Evolutionary conservation across 2,329 filamentous ascomycete species (phyloP).

Genomic region (Aspergillus neotritici): DNA sequence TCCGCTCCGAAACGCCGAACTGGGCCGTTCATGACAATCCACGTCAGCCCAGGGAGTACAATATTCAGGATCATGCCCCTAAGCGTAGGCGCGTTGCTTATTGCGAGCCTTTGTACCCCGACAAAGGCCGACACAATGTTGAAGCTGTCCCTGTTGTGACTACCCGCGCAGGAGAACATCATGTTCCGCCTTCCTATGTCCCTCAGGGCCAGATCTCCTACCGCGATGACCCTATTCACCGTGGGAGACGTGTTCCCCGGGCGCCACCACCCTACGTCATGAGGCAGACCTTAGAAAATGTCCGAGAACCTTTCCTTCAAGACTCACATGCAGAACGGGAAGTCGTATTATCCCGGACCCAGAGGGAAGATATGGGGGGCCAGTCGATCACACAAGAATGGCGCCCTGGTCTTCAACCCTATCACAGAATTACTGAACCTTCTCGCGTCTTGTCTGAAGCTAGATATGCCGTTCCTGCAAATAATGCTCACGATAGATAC

Average conservation of each 20-base stretch:
- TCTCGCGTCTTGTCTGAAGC: slow-evolving; percentile 11
- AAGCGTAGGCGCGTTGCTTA: slow-evolving; percentile 33
- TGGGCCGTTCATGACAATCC: slow-evolving; percentile 17
- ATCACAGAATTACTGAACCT: slow-evolving; percentile 8
- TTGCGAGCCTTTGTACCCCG: slow-evolving; percentile 15
- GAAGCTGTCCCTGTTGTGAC: slow-evolving; percentile 9
- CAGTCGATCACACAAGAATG: slow-evolving; percentile 12
- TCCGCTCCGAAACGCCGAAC: slow-evolving; percentile 28
- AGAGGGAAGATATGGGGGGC: slow-evolving; percentile 12
- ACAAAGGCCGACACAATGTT: slow-evolving; percentile 10
- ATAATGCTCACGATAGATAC: slow-evolving; percentile 17
- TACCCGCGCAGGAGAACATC: slow-evolving; percentile 12
- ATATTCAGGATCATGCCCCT: slow-evolving; percentile 20
- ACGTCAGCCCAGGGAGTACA: slow-evolving; percentile 17
- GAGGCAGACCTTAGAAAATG: slow-evolving; percentile 13
- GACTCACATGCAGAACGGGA: slow-evolving; percentile 14
- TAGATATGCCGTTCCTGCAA: slow-evolving; percentile 13
- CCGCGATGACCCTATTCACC: slow-evolving; percentile 16
- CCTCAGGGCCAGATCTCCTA: slow-evolving; percentile 9
- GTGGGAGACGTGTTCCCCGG: slow-evolving; percentile 20
- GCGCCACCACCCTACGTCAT: slow-evolving; percentile 14
- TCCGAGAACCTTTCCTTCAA: slow-evolving; percentile 11
- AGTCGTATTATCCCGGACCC: slow-evolving; percentile 14
- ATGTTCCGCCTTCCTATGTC: slow-evolving; percentile 15
- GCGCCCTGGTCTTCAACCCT: slow-evolving; percentile 6